Conservation (phyloP, 345 rosid genomes). For the Populus davidiana region DNA sequence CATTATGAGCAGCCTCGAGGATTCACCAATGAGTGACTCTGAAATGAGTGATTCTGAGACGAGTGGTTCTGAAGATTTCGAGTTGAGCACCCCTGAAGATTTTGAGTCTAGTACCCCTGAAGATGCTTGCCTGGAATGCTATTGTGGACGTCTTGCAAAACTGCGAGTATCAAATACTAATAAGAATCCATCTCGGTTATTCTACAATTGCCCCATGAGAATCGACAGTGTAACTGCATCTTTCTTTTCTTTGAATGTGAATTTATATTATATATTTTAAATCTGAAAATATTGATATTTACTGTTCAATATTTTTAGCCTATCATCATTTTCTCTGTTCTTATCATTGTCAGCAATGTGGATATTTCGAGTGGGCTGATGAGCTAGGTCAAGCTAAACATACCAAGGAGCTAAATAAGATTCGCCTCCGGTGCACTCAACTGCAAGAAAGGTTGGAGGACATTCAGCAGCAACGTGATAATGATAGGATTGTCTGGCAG, state of each 20-base stretch:
- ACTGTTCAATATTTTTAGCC: background rate
- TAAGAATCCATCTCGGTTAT: slow-evolving; percentile 14
- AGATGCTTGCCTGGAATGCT: slow-evolving; percentile 3
- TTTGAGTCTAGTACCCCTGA: background rate
- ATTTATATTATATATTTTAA: too few species aligned
- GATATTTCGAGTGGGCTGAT: slow-evolving; percentile 14
- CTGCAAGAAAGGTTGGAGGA: slow-evolving; percentile 4
- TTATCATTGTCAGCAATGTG: slow-evolving; percentile 18
- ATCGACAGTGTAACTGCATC: slow-evolving; percentile 1
- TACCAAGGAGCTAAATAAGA: slow-evolving; percentile 15
- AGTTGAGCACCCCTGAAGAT: background rate
- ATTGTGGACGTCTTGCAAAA: slow-evolving; percentile 6
- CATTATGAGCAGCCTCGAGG: background rate
- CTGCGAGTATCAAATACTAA: slow-evolving; percentile 9
- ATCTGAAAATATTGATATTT: background rate
- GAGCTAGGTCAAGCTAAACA: slow-evolving; percentile 11
- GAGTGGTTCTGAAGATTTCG: background rate
- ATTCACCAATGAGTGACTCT: too few species aligned
- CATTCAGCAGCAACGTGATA: background rate
- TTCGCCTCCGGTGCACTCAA: slow-evolving; percentile 13
- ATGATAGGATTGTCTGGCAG: slow-evolving; percentile 4
- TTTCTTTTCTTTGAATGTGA: background rate
- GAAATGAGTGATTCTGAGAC: background rate
- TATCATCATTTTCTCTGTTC: background rate
- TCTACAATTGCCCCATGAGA: slow-evolving; percentile 14